These are phyloP conservation scores for Bretschneidera sinensis DNA, from an alignment of 345 rosid species.

Conservation along the genomic window DNA sequence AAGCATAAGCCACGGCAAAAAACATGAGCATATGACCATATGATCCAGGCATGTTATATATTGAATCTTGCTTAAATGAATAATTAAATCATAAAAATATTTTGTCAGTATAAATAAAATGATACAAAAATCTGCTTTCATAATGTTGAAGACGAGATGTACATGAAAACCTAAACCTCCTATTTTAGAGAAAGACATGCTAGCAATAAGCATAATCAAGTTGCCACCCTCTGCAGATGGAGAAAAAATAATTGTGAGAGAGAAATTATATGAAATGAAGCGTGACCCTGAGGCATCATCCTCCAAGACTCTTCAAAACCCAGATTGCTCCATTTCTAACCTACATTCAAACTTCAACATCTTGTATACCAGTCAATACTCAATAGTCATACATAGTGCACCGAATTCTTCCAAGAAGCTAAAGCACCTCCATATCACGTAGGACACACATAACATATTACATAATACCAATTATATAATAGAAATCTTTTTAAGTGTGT, in stretches of 20 bases:
- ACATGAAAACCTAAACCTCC: background rate
- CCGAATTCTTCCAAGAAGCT: no score
- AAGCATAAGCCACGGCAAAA: slow-evolving; percentile 4
- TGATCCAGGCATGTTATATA: background rate
- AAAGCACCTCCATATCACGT: no score
- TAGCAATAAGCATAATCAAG: background rate
- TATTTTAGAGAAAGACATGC: background rate
- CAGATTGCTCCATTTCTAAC: no score
- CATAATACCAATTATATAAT: no score
- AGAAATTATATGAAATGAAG: no score
- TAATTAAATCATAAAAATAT: background rate
- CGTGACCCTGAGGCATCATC: background rate
- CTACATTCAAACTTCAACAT: no score
- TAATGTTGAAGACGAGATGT: background rate
- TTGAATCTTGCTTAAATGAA: background rate
- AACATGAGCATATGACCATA: background rate
- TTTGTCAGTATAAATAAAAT: no score
- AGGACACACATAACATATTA: no score
- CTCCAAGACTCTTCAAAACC: background rate
- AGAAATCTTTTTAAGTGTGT: no score
- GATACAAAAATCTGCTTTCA: background rate
- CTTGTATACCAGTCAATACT: no score
- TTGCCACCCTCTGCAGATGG: background rate
- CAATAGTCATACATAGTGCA: no score
- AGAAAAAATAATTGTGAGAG: no score